Evolutionary conservation across 1,139 yeast species (phyloP), one percentile per base, ranked within the genome.

Genomic region (Geotrichum candidum): DNA sequence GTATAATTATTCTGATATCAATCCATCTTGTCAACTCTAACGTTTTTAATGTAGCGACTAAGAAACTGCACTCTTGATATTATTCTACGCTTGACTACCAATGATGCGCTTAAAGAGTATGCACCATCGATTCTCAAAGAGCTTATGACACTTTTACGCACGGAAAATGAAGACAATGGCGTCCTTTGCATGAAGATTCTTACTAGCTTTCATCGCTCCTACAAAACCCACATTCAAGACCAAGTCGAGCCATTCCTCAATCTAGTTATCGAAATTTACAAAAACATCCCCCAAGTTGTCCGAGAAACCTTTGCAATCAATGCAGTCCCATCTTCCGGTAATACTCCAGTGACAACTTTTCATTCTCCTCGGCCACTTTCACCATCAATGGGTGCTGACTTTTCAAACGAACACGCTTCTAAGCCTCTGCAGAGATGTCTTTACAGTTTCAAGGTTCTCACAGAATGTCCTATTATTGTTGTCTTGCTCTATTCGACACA

Each of bases 401-500:
- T 70, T 22, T 68, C 66, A 7, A 69, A 66, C 25, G 70, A 70
- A 18, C 69, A 68, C 13, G 76, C 76, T 54, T 74, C 77, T 68
- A 77, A 68, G 58, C 71, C 72, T 9, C 70, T 78, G 62, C 79
- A 78, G 61, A 82, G 81, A 66, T 87, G 95, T 13, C 83, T 89
- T 82, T 80, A 74, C 69, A 91, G 98, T 1, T 94, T 94, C 79
- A 92, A 91, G 72, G 90, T 95, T 11, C 81, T 94, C 63, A 91
- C 97, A 0, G 99, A 95, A 74, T 92, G 98, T 72, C 99, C 99
- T 6, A 92, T 95, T 52, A 92, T 96, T 10, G 89, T 95, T 84
- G 99, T 95, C 1, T 84, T 96, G 7, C 79, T 95, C 60, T 90
- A 90, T 69, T 88, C 96, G 1, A 86, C 96, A 0, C 92, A 92